Base-by-base conservation (phyloP, 352 stramenopile genomes). In the Plasmopara muralis region DNA sequence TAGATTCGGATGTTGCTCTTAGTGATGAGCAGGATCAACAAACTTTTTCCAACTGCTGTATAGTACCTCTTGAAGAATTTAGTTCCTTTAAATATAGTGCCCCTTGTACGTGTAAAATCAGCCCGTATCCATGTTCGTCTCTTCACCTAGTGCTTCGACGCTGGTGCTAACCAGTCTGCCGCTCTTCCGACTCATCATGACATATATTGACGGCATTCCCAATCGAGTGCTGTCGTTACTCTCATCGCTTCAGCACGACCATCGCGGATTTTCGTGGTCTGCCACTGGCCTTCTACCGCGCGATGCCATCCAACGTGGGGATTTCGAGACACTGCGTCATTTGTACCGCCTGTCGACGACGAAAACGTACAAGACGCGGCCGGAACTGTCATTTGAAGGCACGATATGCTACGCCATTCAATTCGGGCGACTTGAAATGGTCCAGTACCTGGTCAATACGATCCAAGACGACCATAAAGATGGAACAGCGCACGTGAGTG, bases 141-240 rank as follows among this genome's bases (percentile, higher is more conserved):
- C 20, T 25, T 25, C 20, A 25, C 20, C 20, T 25, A 25, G 20
- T 25, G 20, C 12, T 41, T 2, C 37, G 14, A 41, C 7, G 37
- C 16, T 7, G 12, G 65, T 74, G 35, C 53, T 74, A 28, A 67
- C 61, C 5, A 70, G 55, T 33, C 35, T 29, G 8, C 7, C 40
- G 29, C 54, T 74, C 4, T 70, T 74, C 42, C 61, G 45, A 40
- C 47, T 50, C 47, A 52, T 74, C 51, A 62, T 64, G 57, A 20
- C 9, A 10, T 74, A 70, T 53, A 46, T 74, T 31, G 65, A 74
- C 57, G 65, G 65, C 42, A 47, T 74, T 0, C 65, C 57, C 10
- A 47, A 55, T n/a, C 51, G 25, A 31, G 41, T 74, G 35, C 13
- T 70, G 40, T 44, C 57, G 9, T 39, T 59, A 1, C 57, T 58